Percentiles rank a stretch among this genome's conserved stretches.
Evolutionary conservation across 768 basidiomycete genomes (phyloP).

Genomic region (Amanita rimosa): DNA sequence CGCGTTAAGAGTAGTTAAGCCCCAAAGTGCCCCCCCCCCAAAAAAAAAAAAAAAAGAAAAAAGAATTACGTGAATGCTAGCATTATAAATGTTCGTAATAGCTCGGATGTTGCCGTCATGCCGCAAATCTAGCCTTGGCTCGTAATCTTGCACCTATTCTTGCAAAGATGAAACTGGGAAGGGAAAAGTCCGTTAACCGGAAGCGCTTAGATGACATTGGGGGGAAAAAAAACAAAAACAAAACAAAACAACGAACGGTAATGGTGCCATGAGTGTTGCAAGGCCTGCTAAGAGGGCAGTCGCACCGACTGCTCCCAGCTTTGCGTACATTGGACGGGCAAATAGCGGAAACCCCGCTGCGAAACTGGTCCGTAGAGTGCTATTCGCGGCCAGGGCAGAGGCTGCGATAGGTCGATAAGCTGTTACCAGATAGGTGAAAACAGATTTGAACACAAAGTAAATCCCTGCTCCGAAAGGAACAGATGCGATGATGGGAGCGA

Average conservation of each 20-base stretch:
- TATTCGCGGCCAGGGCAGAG: slow-evolving; percentile 58
- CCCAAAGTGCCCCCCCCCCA: no score
- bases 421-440: slow-evolving; percentile 64
- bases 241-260: slow-evolving; percentile 32
- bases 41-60: no score
- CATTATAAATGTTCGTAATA: no score
- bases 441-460: slow-evolving; percentile 61
- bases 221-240: not conserved
- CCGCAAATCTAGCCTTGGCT: not conserved
- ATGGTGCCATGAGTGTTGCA: slow-evolving; percentile 48
- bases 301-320: slow-evolving; percentile 60
- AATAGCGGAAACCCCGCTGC: slow-evolving; percentile 55
- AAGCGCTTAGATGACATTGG: not conserved
- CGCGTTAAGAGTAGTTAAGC: no score
- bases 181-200: no score
- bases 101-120: not conserved
- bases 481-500: slow-evolving; percentile 53
- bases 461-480: slow-evolving; percentile 54
- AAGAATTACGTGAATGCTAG: no score
- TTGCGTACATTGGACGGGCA: slow-evolving; percentile 59
- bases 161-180: slow-evolving; percentile 14
- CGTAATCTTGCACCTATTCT: slow-evolving; percentile 15
- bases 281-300: slow-evolving; percentile 60
- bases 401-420: slow-evolving; percentile 57
- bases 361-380: slow-evolving; percentile 47